phyloP scores from a whole-genome alignment of 2,329 filamentous ascomycete genomes.

The Colletotrichum horii region DNA sequence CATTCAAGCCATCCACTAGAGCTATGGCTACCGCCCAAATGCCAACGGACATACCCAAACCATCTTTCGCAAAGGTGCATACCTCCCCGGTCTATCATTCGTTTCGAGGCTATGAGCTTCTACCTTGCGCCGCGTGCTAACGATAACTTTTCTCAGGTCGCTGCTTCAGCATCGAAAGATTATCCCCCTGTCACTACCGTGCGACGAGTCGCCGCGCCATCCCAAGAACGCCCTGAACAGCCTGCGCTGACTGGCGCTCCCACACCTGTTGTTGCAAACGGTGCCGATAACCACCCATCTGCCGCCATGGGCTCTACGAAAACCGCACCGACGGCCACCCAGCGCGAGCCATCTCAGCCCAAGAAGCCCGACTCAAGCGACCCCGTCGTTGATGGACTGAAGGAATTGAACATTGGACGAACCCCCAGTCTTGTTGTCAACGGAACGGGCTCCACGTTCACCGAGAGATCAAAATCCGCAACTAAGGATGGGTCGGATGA shows the following conservation, averaged over 20 bases:
- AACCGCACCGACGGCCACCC: neutral
- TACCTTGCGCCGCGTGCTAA: slow-evolving; percentile 20
- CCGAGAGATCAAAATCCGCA: slow-evolving; percentile 38
- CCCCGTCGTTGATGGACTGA: slow-evolving; percentile 31
- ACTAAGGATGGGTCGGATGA: slow-evolving; percentile 58
- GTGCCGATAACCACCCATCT: neutral
- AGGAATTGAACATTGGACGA: slow-evolving; percentile 31
- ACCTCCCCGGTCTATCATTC: neutral
- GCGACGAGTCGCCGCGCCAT: slow-evolving; percentile 26
- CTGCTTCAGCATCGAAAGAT: slow-evolving; percentile 50
- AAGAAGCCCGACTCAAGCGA: slow-evolving; percentile 3
- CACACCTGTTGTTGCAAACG: neutral
- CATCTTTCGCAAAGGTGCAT: slow-evolving; percentile 79
- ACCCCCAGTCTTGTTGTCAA: slow-evolving; percentile 54
- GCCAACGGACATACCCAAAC: slow-evolving; percentile 56
- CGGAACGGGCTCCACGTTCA: slow-evolving; percentile 46
- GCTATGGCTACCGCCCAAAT: slow-evolving; percentile 54
- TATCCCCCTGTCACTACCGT: slow-evolving; percentile 34
- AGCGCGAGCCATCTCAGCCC: neutral
- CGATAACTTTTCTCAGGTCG: slow-evolving; percentile 43
- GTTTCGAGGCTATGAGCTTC: neutral
- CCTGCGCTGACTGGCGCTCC: neutral
- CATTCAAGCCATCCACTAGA: neutral
- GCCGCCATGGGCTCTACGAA: slow-evolving; percentile 11
- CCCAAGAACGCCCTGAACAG: slow-evolving; percentile 16